Evolutionary conservation across 2,329 filamentous ascomycete species (phyloP).

Genomic region (Neospermospora avenae): DNA sequence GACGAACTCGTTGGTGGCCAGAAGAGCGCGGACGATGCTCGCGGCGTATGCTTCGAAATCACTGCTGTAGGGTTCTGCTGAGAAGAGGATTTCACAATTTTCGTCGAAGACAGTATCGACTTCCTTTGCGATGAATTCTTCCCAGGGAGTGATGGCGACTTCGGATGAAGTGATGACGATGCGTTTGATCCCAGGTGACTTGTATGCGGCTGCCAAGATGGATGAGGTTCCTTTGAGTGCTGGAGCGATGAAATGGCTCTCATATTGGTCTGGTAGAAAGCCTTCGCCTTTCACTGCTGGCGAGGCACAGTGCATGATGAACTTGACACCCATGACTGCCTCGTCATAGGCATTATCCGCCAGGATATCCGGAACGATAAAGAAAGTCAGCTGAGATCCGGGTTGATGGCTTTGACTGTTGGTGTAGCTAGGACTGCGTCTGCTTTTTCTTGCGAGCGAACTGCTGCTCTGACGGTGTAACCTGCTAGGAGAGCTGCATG

Average conservation of each 20-base stretch:
- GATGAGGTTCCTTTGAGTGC: slow-evolving; percentile 38
- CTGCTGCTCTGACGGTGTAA: slow-evolving; percentile 42
- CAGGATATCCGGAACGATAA: slow-evolving; percentile 41
- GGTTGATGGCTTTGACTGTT: slow-evolving; percentile 36
- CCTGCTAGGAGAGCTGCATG: slow-evolving; percentile 39
- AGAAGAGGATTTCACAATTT: slow-evolving; percentile 21
- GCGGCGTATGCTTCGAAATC: slow-evolving; percentile 34
- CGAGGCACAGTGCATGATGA: slow-evolving; percentile 35
- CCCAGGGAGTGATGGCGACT: slow-evolving; percentile 41
- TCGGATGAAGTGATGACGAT: slow-evolving; percentile 44
- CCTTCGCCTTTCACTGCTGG: slow-evolving; percentile 24
- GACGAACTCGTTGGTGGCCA: slow-evolving; percentile 30
- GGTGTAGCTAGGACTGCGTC: slow-evolving; percentile 36
- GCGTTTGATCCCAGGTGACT: slow-evolving; percentile 37
- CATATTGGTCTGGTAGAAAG: slow-evolving; percentile 47
- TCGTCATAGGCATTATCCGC: slow-evolving; percentile 40
- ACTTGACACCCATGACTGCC: slow-evolving; percentile 39
- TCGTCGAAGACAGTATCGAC: slow-evolving; percentile 26
- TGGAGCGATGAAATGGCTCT: slow-evolving; percentile 32
- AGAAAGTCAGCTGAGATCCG: slow-evolving; percentile 25
- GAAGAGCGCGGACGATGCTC: slow-evolving; percentile 32
- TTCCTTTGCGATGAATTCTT: slow-evolving; percentile 23
- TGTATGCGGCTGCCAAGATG: slow-evolving; percentile 39
- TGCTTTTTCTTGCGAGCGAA: slow-evolving; percentile 44
- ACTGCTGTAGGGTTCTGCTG: slow-evolving; percentile 19